These are phyloP conservation scores for Termitomyces titanicus DNA, from an alignment of 768 basidiomycete species.

Conservation along the genomic window DNA sequence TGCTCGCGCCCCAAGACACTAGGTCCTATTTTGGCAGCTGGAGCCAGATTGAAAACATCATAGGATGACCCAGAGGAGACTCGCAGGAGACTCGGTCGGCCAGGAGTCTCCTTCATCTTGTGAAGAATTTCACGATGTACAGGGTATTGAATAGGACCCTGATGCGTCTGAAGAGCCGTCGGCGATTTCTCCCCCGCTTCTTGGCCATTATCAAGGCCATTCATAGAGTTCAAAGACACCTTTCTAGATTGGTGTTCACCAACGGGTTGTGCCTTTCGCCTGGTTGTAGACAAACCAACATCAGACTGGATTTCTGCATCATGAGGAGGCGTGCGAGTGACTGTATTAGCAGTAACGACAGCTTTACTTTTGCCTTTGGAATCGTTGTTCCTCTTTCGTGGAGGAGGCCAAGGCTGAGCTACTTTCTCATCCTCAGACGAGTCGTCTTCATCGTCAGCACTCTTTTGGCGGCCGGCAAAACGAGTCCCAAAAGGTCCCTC, in stretches of 20 bases:
- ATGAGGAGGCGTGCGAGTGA: neutral
- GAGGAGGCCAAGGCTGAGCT: conserved; percentile 23
- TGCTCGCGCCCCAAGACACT: neutral
- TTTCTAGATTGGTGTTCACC: neutral
- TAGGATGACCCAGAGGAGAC: neutral
- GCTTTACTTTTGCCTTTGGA: conserved; percentile 7
- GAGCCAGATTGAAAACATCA: neutral
- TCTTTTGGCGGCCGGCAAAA: conserved; percentile 15
- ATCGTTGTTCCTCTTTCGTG: conserved; percentile 8
- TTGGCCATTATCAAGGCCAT: neutral
- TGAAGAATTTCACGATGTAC: neutral
- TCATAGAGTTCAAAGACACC: neutral
- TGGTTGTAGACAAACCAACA: neutral
- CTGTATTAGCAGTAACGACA: neutral
- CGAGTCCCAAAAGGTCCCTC: conserved; percentile 29
- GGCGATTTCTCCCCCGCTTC: neutral
- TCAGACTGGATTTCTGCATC: neutral
- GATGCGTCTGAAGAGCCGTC: neutral
- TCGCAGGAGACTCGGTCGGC: neutral
- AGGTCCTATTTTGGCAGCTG: neutral
- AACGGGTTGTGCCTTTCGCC: neutral
- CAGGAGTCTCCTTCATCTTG: neutral
- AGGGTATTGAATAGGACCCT: neutral
- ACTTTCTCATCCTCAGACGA: conserved; percentile 15
- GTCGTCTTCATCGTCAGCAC: neutral